phyloP scores from a whole-genome alignment of 1,284 basidiomycete genomes.

The Ustilago xerochloae region DNA sequence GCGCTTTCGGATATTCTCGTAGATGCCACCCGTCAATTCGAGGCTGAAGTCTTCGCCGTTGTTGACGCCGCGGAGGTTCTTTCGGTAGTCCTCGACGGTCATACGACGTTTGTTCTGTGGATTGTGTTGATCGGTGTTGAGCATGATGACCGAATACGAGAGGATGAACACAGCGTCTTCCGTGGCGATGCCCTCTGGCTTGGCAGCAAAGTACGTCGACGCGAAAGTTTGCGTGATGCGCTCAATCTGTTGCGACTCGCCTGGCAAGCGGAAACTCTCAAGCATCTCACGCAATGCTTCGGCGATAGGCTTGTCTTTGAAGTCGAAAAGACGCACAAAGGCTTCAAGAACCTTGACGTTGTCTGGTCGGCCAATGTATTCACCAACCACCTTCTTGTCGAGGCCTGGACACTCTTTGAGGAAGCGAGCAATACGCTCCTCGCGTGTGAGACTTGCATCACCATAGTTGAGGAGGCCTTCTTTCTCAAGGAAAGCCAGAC shows the following conservation, averaged over 20 bases:
- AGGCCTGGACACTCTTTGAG: conserved; percentile 85
- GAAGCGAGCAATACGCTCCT: conserved; percentile 76
- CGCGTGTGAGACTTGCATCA: conserved; percentile 64
- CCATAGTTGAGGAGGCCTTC: conserved; percentile 74
- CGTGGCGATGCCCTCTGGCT: conserved; percentile 88
- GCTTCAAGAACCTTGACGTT: conserved; percentile 85
- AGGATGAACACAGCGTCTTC: conserved; percentile 95
- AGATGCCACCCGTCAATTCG: conserved; percentile 87
- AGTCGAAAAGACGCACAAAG: conserved; percentile 90
- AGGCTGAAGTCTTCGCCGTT: conserved; percentile 83
- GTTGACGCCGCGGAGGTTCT: conserved; percentile 93
- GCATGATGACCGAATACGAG: conserved; percentile 95
- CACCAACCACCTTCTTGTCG: conserved; percentile 93
- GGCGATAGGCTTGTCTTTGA: conserved; percentile 87
- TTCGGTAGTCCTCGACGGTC: conserved; percentile 92
- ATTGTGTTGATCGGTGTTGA: conserved; percentile 97
- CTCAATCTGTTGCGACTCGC: conserved; percentile 92
- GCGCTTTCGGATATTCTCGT: conserved; percentile 90
- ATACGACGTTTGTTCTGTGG: conserved; percentile 99
- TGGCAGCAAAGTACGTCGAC: conserved; percentile 84
- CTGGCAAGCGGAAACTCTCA: conserved; percentile 93
- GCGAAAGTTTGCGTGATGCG: conserved; percentile 97
- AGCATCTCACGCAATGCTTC: conserved; percentile 95
- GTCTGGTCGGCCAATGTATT: conserved; percentile 90
- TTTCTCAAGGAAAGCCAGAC: conserved; percentile 77